Conservation (phyloP, 139 green algal species). For the Chlorella ohadii region DNA sequence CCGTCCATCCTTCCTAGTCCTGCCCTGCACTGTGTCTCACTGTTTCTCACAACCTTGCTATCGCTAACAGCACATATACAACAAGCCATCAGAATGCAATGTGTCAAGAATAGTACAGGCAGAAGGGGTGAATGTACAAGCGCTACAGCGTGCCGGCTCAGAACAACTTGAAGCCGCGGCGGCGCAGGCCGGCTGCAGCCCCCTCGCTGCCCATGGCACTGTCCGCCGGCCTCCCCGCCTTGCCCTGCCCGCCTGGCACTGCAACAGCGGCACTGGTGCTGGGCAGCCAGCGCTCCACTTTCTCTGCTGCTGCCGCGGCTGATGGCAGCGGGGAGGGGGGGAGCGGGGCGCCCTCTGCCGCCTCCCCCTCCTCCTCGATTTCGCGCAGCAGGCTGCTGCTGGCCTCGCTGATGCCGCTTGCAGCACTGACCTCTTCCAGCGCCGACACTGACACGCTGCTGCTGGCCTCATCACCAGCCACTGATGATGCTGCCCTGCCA, state of each 20-base stretch:
- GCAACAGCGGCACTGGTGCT: background rate
- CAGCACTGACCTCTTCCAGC: background rate
- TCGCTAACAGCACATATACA: too few relatives aligned
- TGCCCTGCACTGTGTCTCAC: too few relatives aligned
- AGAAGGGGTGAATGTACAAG: background rate
- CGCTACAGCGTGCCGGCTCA: background rate
- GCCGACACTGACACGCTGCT: background rate
- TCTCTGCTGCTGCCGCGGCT: background rate
- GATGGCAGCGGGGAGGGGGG: background rate
- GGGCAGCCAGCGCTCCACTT: background rate
- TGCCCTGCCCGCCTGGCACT: background rate
- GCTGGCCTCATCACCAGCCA: background rate
- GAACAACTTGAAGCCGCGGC: background rate
- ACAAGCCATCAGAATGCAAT: too few relatives aligned
- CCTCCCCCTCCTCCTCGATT: background rate
- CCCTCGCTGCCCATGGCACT: constrained; percentile 26
- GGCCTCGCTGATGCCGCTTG: constrained; percentile 13
- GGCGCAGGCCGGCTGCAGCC: background rate
- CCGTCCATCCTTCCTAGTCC: too few relatives aligned
- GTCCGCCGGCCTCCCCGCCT: background rate
- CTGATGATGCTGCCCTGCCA: background rate
- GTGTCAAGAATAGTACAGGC: background rate
- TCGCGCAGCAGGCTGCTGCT: constrained; percentile 21
- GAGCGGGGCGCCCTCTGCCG: background rate
- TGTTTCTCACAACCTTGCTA: too few relatives aligned